phyloP scores from a whole-genome alignment of 306 rosid genomes.

The Lathyrus tuberosus region DNA sequence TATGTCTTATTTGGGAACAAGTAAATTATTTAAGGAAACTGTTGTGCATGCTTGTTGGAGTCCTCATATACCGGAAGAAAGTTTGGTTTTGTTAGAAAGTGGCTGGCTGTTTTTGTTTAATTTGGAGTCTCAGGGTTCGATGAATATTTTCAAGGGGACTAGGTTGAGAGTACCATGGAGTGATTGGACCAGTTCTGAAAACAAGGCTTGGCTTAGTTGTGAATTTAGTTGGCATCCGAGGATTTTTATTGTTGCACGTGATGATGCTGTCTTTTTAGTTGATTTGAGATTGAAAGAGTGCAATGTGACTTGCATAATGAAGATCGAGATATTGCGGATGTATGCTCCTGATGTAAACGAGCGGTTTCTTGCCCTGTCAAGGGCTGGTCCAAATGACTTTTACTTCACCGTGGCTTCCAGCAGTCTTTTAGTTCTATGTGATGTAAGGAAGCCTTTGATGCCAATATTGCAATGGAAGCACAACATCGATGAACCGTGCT shows the following conservation, averaged over 20 bases:
- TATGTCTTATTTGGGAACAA: no score
- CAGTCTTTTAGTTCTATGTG: no score
- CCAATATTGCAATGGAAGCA: slow-evolving; percentile 74
- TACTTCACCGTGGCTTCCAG: slow-evolving; percentile 49
- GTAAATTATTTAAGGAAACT: slow-evolving; percentile 52
- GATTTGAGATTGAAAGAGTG: no score
- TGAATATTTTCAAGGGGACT: slow-evolving; percentile 48
- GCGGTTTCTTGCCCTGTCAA: slow-evolving; percentile 58
- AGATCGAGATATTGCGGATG: slow-evolving; percentile 51
- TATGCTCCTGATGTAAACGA: slow-evolving; percentile 48
- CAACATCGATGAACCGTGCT: slow-evolving; percentile 53
- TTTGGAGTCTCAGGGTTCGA: slow-evolving; percentile 42
- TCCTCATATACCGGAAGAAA: slow-evolving; percentile 60
- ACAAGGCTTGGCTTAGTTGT: slow-evolving; percentile 62
- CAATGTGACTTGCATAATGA: slow-evolving; percentile 53
- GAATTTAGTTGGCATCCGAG: slow-evolving; percentile 77
- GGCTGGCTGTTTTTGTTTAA: slow-evolving; percentile 71
- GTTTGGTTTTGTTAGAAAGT: slow-evolving; percentile 55
- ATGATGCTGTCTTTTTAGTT: slow-evolving; percentile 66
- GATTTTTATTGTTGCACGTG: slow-evolving; percentile 57
- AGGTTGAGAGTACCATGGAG: slow-evolving; percentile 57
- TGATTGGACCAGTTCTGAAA: slow-evolving; percentile 29
- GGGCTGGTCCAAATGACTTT: slow-evolving; percentile 52
- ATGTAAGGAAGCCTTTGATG: slow-evolving; percentile 60
- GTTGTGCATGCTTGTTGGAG: slow-evolving; percentile 73